Evolutionary conservation across 2,329 filamentous ascomycete genomes (phyloP).

Genomic region (Aspergillus fumigatus): DNA sequence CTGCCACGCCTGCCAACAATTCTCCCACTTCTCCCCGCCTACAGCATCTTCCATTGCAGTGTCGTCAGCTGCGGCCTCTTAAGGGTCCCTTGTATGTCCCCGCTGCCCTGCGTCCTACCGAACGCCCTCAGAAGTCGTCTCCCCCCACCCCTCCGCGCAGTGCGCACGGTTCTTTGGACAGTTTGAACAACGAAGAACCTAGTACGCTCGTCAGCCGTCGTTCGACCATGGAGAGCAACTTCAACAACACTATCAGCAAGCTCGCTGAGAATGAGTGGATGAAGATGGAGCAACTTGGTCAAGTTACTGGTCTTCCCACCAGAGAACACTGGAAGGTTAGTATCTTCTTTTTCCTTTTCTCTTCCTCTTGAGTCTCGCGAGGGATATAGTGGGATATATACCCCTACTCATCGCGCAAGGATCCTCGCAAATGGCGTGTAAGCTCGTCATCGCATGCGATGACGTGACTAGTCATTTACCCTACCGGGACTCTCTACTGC

Average conservation of each 20-base stretch:
- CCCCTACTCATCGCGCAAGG: conserved; percentile 18
- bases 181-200: conserved; percentile 34
- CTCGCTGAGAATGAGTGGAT: conserved; percentile 51
- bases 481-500: background rate
- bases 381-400: conserved; percentile 16
- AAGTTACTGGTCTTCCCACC: conserved; percentile 56
- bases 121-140: conserved; percentile 45
- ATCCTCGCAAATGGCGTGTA: conserved; percentile 16
- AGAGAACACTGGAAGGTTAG: conserved; percentile 63
- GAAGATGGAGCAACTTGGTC: conserved; percentile 49
- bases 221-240: conserved; percentile 39
- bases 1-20: conserved; percentile 50
- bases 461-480: conserved; percentile 19
- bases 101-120: conserved; percentile 58
- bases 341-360: conserved; percentile 13
- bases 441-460: conserved; percentile 19
- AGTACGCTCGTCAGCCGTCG: conserved; percentile 34
- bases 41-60: conserved; percentile 40
- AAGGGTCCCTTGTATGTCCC: conserved; percentile 61
- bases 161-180: conserved; percentile 52
- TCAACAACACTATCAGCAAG: conserved; percentile 40
- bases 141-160: conserved; percentile 49
- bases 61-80: conserved; percentile 55
- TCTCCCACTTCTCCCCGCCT: conserved; percentile 50
- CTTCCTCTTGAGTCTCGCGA: background rate